Base-by-base conservation (phyloP, 768 basidiomycete species). In the Lepiota subincarnata region DNA sequence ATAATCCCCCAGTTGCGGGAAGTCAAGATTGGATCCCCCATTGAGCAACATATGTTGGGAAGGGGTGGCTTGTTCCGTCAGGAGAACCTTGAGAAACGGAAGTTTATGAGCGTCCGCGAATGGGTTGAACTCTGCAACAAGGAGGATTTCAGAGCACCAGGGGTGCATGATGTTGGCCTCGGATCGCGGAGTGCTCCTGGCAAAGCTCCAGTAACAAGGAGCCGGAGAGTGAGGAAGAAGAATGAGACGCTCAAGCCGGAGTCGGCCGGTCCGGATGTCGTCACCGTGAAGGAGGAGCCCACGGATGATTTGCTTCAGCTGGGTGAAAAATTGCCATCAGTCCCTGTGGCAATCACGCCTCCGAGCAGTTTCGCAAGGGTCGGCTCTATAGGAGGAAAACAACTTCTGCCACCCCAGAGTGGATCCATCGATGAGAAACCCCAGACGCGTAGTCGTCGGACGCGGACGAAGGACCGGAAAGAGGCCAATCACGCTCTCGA, bases 41-140 rank as follows among this genome's bases (percentile, higher is more conserved):
- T 98, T 60, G 92, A 94, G 65, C 96, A 98, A 66, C 84, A 86
- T 65, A 92, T 98, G 86, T 71, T 86, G 37, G 96, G 96, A 7
- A 78, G 81, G 50, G 83, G 82, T 4, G 96, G 96, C 1, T 77
- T 95, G 5, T 98, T 92, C 67, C 83, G 91, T 18, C 87, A 92
- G 60, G 83, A 92, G 70, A 98, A 97, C 64, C 78, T 97, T 63
- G 92, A 92, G 72, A 93, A 91, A 69, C 80, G 89, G 57, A 83
- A 83, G 59, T 67, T 81, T 48, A 86, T 90, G 83, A 92, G 88
- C 62, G 83, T 91, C 18, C 84, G 89, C 50, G 92, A 95, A 68
- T 95, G 92, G 92, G 80, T 79, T 0, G 91, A 93, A 62, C 68
- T 91, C 4, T 89, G 88, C 59, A 68, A 66, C 22, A 84, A 81